Evolutionary conservation across 768 basidiomycete species (phyloP).

Genomic region (Tulasnella sp.): DNA sequence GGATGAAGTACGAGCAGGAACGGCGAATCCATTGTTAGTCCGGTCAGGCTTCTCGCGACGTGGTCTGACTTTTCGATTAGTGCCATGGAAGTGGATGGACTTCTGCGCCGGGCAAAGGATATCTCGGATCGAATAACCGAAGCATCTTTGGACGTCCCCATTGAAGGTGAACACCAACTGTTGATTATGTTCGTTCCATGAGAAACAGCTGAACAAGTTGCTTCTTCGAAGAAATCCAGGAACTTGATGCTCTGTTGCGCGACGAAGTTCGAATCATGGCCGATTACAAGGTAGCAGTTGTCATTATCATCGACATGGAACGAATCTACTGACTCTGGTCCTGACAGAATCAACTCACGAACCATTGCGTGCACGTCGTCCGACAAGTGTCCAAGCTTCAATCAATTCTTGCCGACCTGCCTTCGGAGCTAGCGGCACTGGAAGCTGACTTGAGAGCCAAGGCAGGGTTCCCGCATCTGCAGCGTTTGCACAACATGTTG

Average conservation of each 20-base stretch:
- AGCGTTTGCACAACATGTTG: conserved; percentile 83
- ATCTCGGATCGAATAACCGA: conserved; percentile 55
- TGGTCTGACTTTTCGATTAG: conserved; percentile 45
- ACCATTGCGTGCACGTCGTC: conserved; percentile 65
- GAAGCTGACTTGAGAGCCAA: conserved; percentile 74
- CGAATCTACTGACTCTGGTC: background rate
- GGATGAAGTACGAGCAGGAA: conserved; percentile 58
- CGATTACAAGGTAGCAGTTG: conserved; percentile 47
- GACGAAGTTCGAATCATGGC: conserved; percentile 62
- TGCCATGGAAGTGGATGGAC: conserved; percentile 63
- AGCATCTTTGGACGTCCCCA: conserved; percentile 2
- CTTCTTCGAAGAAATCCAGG: conserved; percentile 58
- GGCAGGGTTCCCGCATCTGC: conserved; percentile 88
- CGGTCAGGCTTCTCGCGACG: conserved; percentile 9
- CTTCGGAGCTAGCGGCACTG: conserved; percentile 62
- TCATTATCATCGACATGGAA: background rate
- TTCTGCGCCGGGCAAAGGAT: conserved; percentile 61
- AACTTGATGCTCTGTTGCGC: conserved; percentile 63
- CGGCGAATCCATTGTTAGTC: conserved; percentile 54
- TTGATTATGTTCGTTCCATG: background rate
- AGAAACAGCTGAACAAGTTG: background rate
- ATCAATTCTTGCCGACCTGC: conserved; percentile 75
- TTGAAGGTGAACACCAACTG: conserved; percentile 26
- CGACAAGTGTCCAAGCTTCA: conserved; percentile 81
- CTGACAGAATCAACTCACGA: conserved; percentile 70